Evolutionary conservation across 164 flowering plant genomes (phyloP).

Genomic region (Saururus chinensis): DNA sequence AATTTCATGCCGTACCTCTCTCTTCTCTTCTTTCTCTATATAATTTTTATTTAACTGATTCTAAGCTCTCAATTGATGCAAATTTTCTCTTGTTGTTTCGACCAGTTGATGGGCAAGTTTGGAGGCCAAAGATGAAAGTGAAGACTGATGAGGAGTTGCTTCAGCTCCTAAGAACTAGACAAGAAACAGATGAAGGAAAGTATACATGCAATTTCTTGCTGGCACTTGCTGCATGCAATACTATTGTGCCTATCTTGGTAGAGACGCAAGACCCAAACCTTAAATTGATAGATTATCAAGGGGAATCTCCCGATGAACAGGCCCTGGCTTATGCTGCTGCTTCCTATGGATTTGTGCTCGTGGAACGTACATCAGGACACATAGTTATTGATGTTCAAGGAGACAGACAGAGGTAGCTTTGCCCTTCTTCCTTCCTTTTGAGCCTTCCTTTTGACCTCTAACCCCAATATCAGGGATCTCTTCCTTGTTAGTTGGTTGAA

Average conservation of each 20-base stretch:
- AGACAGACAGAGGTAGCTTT: constrained; percentile 20
- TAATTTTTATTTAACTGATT: too few relatives aligned
- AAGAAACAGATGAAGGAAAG: constrained; percentile 32
- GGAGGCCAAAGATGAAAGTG: constrained; percentile 79
- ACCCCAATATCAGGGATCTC: background rate
- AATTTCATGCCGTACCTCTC: background rate
- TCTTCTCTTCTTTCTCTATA: too few relatives aligned
- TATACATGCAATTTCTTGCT: constrained; percentile 68
- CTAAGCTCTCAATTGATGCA: background rate
- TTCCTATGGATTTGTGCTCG: constrained; percentile 79
- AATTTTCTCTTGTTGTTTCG: constrained; percentile 1
- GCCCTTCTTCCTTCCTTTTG: constrained; percentile 1
- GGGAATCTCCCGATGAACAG: constrained; percentile 99
- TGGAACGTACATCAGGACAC: constrained; percentile 92
- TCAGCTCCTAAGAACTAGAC: constrained; percentile 30
- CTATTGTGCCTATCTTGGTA: constrained; percentile 69
- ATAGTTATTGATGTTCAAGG: constrained; percentile 55
- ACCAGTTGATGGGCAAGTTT: constrained; percentile 51
- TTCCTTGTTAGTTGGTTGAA: too few relatives aligned
- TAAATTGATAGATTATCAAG: constrained; percentile 81
- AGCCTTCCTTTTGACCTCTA: background rate
- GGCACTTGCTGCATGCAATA: constrained; percentile 94
- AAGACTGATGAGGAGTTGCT: constrained; percentile 53
- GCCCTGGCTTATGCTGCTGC: constrained; percentile 98
- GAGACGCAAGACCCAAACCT: constrained; percentile 50